Evolutionary conservation across 2,329 filamentous ascomycete species (phyloP).

Genomic region (Aspergillus niger): DNA sequence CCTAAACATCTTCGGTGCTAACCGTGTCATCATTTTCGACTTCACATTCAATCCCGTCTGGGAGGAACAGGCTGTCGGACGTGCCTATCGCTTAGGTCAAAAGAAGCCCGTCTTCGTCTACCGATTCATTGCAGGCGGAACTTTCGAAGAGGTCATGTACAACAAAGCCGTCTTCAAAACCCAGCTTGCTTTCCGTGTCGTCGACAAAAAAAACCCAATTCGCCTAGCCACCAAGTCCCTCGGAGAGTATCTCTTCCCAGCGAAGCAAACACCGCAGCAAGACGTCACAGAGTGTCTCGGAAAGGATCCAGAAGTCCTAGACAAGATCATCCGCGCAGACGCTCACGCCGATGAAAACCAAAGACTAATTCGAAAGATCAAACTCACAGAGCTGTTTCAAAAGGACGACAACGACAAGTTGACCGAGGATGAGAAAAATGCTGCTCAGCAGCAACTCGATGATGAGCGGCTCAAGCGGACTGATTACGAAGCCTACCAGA

Average conservation of each 20-base stretch:
- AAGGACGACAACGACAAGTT: constrained; percentile 66
- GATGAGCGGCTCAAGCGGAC: constrained; percentile 44
- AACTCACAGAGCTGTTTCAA: constrained; percentile 72
- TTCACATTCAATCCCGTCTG: constrained; percentile 76
- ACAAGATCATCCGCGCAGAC: constrained; percentile 49
- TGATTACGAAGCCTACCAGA: constrained; percentile 38
- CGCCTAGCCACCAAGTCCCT: constrained; percentile 62
- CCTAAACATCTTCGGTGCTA: constrained; percentile 80
- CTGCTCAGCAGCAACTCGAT: constrained; percentile 52
- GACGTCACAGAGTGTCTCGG: constrained; percentile 58
- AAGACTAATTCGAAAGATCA: constrained; percentile 50
- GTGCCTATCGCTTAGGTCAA: constrained; percentile 84
- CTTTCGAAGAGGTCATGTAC: constrained; percentile 74
- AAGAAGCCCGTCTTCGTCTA: constrained; percentile 81
- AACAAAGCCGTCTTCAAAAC: constrained; percentile 79
- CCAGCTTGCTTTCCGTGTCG: constrained; percentile 74
- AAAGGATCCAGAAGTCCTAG: constrained; percentile 62
- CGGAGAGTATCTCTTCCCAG: constrained; percentile 61
- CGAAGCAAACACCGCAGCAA: constrained; percentile 54
- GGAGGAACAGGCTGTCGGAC: constrained; percentile 84
- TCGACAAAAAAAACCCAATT: constrained; percentile 79
- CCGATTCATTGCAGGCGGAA: constrained; percentile 74
- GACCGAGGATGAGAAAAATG: constrained; percentile 61
- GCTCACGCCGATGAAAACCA: constrained; percentile 16
- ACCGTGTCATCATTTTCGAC: constrained; percentile 84